These are phyloP conservation scores for Saprolegnia parasitica DNA, from an alignment of 352 stramenopile species.

Conservation along the genomic window DNA sequence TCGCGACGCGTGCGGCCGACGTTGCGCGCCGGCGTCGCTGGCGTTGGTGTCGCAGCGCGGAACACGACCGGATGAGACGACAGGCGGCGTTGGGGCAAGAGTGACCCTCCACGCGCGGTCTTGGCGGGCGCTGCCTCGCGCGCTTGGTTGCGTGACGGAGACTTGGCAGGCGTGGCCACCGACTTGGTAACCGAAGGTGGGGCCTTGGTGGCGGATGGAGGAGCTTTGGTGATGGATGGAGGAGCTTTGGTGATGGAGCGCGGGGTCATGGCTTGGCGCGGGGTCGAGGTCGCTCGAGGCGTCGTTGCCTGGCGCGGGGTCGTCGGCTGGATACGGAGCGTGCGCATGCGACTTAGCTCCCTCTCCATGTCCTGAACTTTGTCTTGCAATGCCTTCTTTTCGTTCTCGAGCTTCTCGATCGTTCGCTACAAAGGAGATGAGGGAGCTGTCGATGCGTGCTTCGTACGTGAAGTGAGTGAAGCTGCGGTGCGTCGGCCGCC, in stretches of 20 bases:
- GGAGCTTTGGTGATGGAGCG: neutral
- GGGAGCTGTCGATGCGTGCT: neutral
- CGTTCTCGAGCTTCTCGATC: slow-evolving; percentile 30
- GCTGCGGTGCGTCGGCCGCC: slow-evolving; percentile 15
- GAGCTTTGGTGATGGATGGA: neutral
- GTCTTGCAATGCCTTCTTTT: slow-evolving; percentile 35
- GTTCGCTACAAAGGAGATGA: slow-evolving; percentile 15
- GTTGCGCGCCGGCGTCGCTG: neutral
- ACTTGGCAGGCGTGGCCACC: neutral
- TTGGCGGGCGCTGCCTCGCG: neutral
- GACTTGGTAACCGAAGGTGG: too few species aligned
- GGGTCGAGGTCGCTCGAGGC: neutral
- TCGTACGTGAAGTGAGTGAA: slow-evolving; percentile 35
- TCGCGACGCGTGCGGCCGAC: neutral
- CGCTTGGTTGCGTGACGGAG: neutral
- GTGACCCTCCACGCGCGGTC: neutral
- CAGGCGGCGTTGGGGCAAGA: neutral
- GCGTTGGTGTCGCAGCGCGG: neutral
- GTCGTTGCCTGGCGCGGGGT: neutral
- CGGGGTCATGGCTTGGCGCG: neutral
- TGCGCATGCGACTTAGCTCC: slow-evolving; percentile 8
- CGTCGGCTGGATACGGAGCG: neutral
- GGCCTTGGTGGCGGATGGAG: too few species aligned
- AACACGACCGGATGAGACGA: slow-evolving; percentile 1
- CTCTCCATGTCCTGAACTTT: slow-evolving; percentile 33